phyloP scores from a whole-genome alignment of 2,329 filamentous ascomycete genomes.

The Aspergillus latus region DNA sequence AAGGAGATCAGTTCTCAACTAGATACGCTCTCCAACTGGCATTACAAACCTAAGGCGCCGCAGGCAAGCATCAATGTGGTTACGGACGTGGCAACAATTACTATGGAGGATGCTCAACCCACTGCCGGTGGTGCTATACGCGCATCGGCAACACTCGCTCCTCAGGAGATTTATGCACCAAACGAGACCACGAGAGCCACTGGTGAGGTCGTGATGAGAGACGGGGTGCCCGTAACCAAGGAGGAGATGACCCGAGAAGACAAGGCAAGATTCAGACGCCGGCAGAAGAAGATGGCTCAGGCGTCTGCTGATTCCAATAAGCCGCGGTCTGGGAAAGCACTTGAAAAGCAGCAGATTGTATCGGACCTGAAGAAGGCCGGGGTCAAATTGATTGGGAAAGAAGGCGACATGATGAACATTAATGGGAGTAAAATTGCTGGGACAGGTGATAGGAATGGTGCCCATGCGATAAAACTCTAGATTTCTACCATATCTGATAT shows the following conservation, averaged over 20 bases:
- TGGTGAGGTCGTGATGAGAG: slow-evolving; percentile 75
- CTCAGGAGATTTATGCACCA: slow-evolving; percentile 91
- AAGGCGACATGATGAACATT: slow-evolving; percentile 80
- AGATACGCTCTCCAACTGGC: slow-evolving; percentile 87
- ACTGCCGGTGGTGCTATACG: slow-evolving; percentile 67
- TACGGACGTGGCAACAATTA: slow-evolving; percentile 83
- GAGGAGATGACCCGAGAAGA: slow-evolving; percentile 89
- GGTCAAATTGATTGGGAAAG: slow-evolving; percentile 88
- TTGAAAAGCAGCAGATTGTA: slow-evolving; percentile 56
- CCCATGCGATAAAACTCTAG: slow-evolving; percentile 39
- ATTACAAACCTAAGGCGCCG: slow-evolving; percentile 87
- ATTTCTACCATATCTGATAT: background rate
- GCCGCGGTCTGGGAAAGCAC: slow-evolving; percentile 47
- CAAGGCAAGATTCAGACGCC: slow-evolving; percentile 70
- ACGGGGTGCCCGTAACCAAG: slow-evolving; percentile 72
- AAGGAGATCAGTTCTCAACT: slow-evolving; percentile 75
- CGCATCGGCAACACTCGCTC: slow-evolving; percentile 71
- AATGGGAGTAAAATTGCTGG: slow-evolving; percentile 72
- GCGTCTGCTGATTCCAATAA: slow-evolving; percentile 50
- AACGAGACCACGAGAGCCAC: slow-evolving; percentile 62
- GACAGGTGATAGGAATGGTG: slow-evolving; percentile 25
- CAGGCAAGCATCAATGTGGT: slow-evolving; percentile 82
- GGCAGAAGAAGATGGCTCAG: slow-evolving; percentile 82
- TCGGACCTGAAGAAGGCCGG: slow-evolving; percentile 76
- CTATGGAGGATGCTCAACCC: slow-evolving; percentile 93